A percentile compares a stretch with the other conserved stretches of the same genome.
phyloP scores from a whole-genome alignment of 352 stramenopile genomes.

The Thraustotheca clavata region DNA sequence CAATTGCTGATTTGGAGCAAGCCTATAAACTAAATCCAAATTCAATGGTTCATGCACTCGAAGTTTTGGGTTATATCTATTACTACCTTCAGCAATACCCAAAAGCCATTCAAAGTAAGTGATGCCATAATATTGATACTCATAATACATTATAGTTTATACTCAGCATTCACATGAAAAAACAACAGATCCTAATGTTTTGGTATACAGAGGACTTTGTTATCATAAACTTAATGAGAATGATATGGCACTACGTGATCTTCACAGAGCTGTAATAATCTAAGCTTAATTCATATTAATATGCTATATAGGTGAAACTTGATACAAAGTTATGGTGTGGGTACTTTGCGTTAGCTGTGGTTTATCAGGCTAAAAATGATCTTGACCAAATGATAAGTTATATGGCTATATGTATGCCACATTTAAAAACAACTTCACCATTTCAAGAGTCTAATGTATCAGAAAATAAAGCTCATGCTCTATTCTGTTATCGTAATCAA shows the following conservation, averaged over 20 bases:
- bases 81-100: conserved; percentile 33
- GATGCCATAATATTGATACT: not conserved
- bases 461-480: too few relatives aligned
- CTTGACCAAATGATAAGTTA: not conserved
- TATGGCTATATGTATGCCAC: not conserved
- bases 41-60: conserved; percentile 36
- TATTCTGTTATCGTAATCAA: not conserved
- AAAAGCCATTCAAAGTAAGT: conserved; percentile 22
- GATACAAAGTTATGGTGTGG: conserved; percentile 10
- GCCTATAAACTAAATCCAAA: conserved; percentile 29
- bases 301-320: conserved; percentile 12
- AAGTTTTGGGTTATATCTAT: conserved; percentile 33
- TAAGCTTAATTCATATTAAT: not conserved
- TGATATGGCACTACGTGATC: conserved; percentile 5
- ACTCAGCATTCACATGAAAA: not conserved
- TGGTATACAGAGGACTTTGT: conserved; percentile 17
- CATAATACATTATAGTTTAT: not conserved
- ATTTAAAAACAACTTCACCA: not conserved
- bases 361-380: conserved; percentile 6
- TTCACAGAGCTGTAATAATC: conserved; percentile 10
- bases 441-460: too few relatives aligned
- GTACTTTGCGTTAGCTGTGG: not conserved
- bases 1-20: conserved; percentile 26
- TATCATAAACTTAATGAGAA: not conserved
- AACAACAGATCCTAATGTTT: not conserved